phyloP scores from a whole-genome alignment of 345 rosid species.

The Carallia pectinifolia region DNA sequence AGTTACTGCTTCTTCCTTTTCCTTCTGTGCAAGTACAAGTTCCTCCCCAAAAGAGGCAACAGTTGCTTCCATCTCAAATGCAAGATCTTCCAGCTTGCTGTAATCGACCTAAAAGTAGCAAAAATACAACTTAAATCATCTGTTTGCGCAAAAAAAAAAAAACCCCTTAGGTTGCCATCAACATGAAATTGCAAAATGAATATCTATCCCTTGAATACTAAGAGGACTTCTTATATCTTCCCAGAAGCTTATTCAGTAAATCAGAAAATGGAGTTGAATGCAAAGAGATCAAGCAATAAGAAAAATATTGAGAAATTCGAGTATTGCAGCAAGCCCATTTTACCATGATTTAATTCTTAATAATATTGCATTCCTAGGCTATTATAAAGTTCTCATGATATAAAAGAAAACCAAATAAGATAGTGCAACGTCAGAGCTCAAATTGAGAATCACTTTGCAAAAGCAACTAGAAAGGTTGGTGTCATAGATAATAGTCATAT shows the following conservation, averaged over 20 bases:
- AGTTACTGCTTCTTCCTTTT: conserved; percentile 49
- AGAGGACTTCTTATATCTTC: background rate
- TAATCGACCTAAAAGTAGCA: conserved; percentile 56
- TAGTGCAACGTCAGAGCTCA: background rate
- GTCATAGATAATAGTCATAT: background rate
- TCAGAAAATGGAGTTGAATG: too few relatives aligned
- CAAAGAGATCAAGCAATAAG: background rate
- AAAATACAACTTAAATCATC: conserved; percentile 15
- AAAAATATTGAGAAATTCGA: background rate
- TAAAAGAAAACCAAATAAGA: background rate
- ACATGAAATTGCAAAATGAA: background rate
- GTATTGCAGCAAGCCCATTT: too few relatives aligned
- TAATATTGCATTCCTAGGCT: background rate
- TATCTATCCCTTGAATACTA: background rate
- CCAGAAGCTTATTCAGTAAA: too few relatives aligned
- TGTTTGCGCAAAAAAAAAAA: background rate
- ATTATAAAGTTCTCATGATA: background rate
- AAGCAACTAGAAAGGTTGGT: background rate
- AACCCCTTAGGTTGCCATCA: conserved; percentile 1
- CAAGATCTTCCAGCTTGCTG: conserved; percentile 68
- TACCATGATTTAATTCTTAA: background rate
- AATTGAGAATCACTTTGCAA: background rate
- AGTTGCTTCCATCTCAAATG: conserved; percentile 49
- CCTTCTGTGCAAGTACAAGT: conserved; percentile 49
- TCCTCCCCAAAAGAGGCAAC: conserved; percentile 79